phyloP scores from a whole-genome alignment of 1,284 basidiomycete species.

The Ceratobasidium theobromae region DNA sequence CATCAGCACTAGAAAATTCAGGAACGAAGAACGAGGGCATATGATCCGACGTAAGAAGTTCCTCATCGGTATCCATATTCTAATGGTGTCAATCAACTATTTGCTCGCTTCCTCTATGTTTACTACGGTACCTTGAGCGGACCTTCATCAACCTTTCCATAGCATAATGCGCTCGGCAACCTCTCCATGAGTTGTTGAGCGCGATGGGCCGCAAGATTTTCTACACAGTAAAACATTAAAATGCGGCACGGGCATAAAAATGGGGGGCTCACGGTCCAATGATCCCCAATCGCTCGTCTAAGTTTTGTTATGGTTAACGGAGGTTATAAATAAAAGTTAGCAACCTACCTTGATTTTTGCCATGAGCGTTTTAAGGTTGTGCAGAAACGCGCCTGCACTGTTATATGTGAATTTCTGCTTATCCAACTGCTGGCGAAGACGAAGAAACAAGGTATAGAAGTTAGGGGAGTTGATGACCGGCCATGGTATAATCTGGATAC shows the following conservation, averaged over 20 bases:
- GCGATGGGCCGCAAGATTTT: slow-evolving; percentile 33
- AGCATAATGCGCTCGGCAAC: background rate
- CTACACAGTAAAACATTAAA: background rate
- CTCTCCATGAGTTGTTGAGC: slow-evolving; percentile 5
- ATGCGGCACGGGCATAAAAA: background rate
- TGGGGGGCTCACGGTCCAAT: slow-evolving; percentile 32
- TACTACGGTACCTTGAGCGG: background rate
- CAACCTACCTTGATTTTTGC: slow-evolving; percentile 60
- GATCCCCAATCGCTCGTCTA: slow-evolving; percentile 31
- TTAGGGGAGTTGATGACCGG: slow-evolving; percentile 61
- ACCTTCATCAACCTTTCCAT: background rate
- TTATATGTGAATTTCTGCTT: slow-evolving; percentile 53
- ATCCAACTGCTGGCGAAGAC: slow-evolving; percentile 49
- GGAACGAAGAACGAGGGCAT: slow-evolving; percentile 1
- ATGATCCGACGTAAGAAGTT: background rate
- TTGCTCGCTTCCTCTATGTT: background rate
- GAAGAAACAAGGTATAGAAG: slow-evolving; percentile 57
- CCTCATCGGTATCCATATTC: slow-evolving; percentile 32
- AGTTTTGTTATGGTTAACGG: background rate
- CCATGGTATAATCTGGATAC: slow-evolving; percentile 62
- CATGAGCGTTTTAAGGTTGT: slow-evolving; percentile 63
- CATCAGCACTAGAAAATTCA: background rate
- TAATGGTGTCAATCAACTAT: background rate
- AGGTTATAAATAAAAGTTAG: background rate
- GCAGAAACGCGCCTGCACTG: slow-evolving; percentile 56